A percentile compares a stretch with the other conserved stretches of the same genome.
Evolutionary conservation across 129 eudicot genomes (phyloP).

Genomic region (Flaveria ramosissima): DNA sequence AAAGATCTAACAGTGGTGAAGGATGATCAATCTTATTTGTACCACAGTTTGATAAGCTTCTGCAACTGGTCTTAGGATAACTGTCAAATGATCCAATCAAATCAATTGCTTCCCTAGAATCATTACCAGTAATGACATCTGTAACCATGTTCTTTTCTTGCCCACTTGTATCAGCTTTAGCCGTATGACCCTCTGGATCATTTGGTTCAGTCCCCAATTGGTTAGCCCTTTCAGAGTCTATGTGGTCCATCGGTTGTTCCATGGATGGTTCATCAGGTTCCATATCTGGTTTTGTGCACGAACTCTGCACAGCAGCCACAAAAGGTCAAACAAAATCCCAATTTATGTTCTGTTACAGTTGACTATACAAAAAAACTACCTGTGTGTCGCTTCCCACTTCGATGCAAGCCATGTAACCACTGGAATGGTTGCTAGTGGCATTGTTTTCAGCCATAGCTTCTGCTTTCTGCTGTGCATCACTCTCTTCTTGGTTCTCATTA

Average conservation of each 20-base stretch:
- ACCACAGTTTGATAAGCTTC: constrained; percentile 40
- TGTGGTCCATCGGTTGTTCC: constrained; percentile 43
- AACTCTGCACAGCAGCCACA: constrained; percentile 58
- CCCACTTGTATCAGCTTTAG: constrained; percentile 30
- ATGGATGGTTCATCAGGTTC: constrained; percentile 54
- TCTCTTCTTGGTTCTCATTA: constrained; percentile 51
- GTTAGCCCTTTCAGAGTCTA: constrained; percentile 36
- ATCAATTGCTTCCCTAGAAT: constrained; percentile 80
- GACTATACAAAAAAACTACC: constrained; percentile 47
- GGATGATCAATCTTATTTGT: constrained; percentile 54
- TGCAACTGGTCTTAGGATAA: constrained; percentile 48
- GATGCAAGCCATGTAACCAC: constrained; percentile 64
- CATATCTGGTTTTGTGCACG: constrained; percentile 81
- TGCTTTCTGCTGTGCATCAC: constrained; percentile 56
- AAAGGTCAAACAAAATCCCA: constrained; percentile 16
- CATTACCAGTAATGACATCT: constrained; percentile 29
- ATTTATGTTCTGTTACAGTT: constrained; percentile 2
- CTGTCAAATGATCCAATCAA: constrained; percentile 77
- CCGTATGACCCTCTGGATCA: constrained; percentile 41
- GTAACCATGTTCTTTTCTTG: constrained; percentile 35
- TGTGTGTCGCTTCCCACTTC: constrained; percentile 95
- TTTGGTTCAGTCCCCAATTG: constrained; percentile 26
- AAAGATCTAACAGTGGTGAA: constrained; percentile 69
- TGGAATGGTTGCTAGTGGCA: constrained; percentile 70
- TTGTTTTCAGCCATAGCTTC: constrained; percentile 89